Percentiles rank a stretch among this genome's conserved stretches.
Evolutionary conservation across 2,329 filamentous ascomycete species (phyloP).

Genomic region (Myriosclerotinia curreyana): DNA sequence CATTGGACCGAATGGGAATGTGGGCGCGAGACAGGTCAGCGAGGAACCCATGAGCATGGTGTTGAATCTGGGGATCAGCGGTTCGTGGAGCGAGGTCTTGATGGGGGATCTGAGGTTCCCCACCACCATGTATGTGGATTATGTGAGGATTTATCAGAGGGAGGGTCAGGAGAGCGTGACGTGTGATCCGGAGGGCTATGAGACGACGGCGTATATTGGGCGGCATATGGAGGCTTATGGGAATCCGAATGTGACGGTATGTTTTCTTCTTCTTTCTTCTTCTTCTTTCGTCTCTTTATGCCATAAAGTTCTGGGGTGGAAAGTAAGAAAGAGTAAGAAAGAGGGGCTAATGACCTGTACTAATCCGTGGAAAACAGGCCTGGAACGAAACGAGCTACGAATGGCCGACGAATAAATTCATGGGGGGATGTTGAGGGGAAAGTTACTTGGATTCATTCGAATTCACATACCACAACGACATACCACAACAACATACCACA

Average conservation of each 20-base stretch:
- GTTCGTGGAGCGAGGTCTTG: slow-evolving; percentile 49
- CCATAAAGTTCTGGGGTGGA: neutral
- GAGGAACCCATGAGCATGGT: slow-evolving; percentile 54
- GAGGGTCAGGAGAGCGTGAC: slow-evolving; percentile 48
- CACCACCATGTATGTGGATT: slow-evolving; percentile 52
- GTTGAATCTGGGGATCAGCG: slow-evolving; percentile 52
- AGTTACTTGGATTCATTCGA: too few relatives aligned
- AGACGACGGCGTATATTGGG: slow-evolving; percentile 64
- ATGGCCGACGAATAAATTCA: slow-evolving; percentile 37
- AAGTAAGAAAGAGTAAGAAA: neutral
- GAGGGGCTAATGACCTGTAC: neutral
- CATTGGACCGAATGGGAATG: slow-evolving; percentile 53
- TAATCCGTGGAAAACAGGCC: neutral
- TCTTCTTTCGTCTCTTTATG: too few relatives aligned
- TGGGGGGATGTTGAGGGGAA: slow-evolving; percentile 33
- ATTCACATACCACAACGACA: too few relatives aligned
- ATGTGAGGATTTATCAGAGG: slow-evolving; percentile 54
- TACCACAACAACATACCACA: too few relatives aligned
- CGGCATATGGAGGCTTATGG: slow-evolving; percentile 58
- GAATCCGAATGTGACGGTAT: slow-evolving; percentile 54
- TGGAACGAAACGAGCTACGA: slow-evolving; percentile 34
- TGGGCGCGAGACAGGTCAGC: slow-evolving; percentile 47
- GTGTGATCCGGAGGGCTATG: slow-evolving; percentile 57
- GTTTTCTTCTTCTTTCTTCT: slow-evolving; percentile 33
- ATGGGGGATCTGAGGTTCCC: slow-evolving; percentile 47